A percentile compares a stretch with the other conserved stretches of the same genome.
Evolutionary conservation across 306 rosid species (phyloP).

Genomic region (Acacia crassicarpa): DNA sequence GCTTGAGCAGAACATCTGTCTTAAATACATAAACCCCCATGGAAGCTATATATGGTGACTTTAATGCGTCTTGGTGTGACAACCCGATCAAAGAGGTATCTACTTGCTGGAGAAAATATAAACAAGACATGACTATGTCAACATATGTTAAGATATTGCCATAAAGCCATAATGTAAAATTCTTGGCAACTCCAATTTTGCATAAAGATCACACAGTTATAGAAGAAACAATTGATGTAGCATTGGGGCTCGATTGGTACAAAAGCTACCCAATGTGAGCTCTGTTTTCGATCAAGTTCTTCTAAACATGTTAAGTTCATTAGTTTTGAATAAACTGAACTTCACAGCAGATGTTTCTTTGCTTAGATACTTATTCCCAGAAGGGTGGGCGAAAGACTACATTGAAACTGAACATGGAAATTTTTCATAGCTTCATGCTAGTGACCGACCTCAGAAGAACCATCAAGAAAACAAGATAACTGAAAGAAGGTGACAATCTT

Average conservation of each 20-base stretch:
- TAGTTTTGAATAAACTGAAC: neutral
- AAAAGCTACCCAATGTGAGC: constrained; percentile 13
- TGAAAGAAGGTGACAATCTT: neutral
- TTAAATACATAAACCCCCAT: constrained; percentile 93
- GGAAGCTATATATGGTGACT: constrained; percentile 80
- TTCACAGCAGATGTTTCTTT: neutral
- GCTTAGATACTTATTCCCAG: neutral
- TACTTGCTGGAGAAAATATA: constrained; percentile 61
- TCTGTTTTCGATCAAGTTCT: constrained; percentile 1
- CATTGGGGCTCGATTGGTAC: constrained; percentile 1
- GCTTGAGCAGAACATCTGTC: constrained; percentile 72
- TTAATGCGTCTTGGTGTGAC: constrained; percentile 57
- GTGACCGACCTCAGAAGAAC: constrained; percentile 6
- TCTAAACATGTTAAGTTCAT: constrained; percentile 7
- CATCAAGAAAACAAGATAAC: neutral
- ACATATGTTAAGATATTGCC: constrained; percentile 16
- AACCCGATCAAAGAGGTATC: constrained; percentile 77
- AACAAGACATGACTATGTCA: constrained; percentile 4
- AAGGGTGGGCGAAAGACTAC: neutral
- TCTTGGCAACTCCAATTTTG: constrained; percentile 1
- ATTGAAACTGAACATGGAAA: neutral
- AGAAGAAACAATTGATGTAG: constrained; percentile 14
- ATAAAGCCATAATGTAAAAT: constrained; percentile 7
- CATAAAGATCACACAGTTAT: neutral
- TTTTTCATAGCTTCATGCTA: neutral